Evolutionary conservation across 306 rosid species (phyloP), one percentile per base, ranked within the genome.

Genomic region (Quercus wislizeni): DNA sequence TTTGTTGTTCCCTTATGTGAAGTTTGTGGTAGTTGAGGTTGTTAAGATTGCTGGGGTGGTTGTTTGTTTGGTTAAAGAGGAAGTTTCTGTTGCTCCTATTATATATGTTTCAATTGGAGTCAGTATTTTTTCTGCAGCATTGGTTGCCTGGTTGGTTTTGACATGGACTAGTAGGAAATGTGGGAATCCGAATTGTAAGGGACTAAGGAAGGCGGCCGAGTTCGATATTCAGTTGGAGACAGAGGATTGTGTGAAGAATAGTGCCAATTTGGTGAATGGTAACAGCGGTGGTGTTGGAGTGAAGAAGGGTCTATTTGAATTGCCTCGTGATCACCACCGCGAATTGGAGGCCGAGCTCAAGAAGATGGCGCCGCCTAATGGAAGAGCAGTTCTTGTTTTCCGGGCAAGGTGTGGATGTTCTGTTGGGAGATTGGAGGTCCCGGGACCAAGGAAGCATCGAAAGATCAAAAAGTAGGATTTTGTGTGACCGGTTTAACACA

Each of bases 331-430:
- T 82, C 97, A 90, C 69, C 98, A 96, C 74, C 85, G 89, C 20
- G 99, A 96, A 61, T 84, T 96, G 64, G 99, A 96, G 82, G 91
- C 93, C 17, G 99, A 96, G 46, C 93, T 96, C n/a, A 93, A 88
- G 93, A 96, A 91, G 96, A 91, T 96, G 92, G 99, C 99, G 11
- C 99, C 99, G 1, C 79, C 78, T 62, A 93, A 96, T 83, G 99
- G 98, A 54, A 86, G 99, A 58, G 99, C 98, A 9, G 96, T 93
- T 23, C 91, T 96, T 41, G 61, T 96, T 23, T 86, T 96, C 76
- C 82, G 94, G 75, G 94, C 93, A 2, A 88, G 97, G 85, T 96
- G 99, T 81, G 99, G 99, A 11, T 96, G 99, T 87, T 91, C 97
- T 76, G 93, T 93, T 76, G 99, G 99, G 69, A 90, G 94, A 80